Base-by-base conservation (phyloP, 2,329 filamentous ascomycete species). In the Aureobasidium pullulans region DNA sequence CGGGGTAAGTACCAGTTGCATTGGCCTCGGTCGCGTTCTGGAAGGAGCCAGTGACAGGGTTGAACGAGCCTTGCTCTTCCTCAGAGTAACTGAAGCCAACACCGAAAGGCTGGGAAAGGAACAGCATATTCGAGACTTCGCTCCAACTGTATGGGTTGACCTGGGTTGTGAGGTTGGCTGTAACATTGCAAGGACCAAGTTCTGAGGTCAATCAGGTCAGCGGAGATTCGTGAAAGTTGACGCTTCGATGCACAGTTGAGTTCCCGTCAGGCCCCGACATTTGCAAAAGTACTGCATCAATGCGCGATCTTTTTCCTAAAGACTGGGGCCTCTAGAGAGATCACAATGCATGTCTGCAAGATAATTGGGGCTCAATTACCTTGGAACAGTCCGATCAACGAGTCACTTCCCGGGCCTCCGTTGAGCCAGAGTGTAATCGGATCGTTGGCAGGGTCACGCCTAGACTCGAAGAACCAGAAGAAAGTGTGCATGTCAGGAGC, bases 401-500 rank as follows among this genome's bases (percentile, higher is more conserved):
- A 80, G 61, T 79, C 77, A 15, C 72, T 75, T 1, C 82, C 81
- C 0, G 83, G 83, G 0, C 83, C 83, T 16, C 83, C 82, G 60
- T 83, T 83, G 68, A 86, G 76, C 78, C 81, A 86, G 32, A 85
- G 78, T 0, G 79, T 76, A 2, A 85, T 70, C 0, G 83, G 83
- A 0, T 81, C 82, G 65, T 80, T 79, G 8, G 69, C 66, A 1
- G 83, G 77, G 65, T 82, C 76, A 57, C 82, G 79, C 15, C 82
- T 75, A 0, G 82, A 76, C 62, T 84, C 82, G 64, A 86, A 85
- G 66, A 84, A 86, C 81, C 81, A 84, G 68, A 86, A 86, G 68
- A 84, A 86, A 1, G 72, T 73, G 54, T 77, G 68, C 1, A 67
- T 67, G 37, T 72, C 67, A 6, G 64, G 62, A 4, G 68, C 64